Percentiles rank a stretch among this genome's conserved stretches.
Conservation (phyloP, 768 basidiomycete genomes). For the Sporobolomyces roseus region DNA sequence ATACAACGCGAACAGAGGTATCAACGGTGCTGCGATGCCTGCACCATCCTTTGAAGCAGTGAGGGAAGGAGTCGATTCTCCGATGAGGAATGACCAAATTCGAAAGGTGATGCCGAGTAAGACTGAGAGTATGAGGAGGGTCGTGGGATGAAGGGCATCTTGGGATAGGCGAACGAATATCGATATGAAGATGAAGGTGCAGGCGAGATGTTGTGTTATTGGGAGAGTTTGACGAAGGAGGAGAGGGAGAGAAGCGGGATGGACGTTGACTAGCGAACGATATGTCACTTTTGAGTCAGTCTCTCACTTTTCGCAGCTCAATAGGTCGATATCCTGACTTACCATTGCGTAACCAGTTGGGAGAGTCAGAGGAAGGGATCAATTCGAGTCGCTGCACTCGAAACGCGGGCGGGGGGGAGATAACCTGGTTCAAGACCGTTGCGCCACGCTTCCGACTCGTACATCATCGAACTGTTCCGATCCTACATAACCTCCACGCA, state of each 20-base stretch:
- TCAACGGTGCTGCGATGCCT: slow-evolving; percentile 54
- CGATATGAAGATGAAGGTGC: slow-evolving; percentile 74
- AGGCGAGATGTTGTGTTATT: slow-evolving; percentile 77
- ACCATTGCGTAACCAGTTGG: no score
- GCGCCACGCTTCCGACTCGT: slow-evolving; percentile 1
- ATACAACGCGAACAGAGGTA: slow-evolving; percentile 83
- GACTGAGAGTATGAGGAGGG: slow-evolving; percentile 64
- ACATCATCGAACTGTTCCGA: slow-evolving; percentile 78
- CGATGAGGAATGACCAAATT: slow-evolving; percentile 17
- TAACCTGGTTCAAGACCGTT: not conserved
- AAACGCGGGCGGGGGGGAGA: no score
- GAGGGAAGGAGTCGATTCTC: not conserved
- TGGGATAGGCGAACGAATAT: slow-evolving; percentile 71
- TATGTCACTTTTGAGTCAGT: no score
- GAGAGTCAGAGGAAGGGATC: no score
- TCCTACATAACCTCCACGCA: slow-evolving; percentile 75
- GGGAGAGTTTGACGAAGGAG: slow-evolving; percentile 49
- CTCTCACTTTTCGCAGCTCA: no score
- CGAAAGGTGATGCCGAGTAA: slow-evolving; percentile 54
- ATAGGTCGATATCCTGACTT: no score
- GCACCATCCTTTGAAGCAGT: no score
- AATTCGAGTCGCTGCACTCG: no score
- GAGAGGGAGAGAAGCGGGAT: slow-evolving; percentile 62
- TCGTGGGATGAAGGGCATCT: slow-evolving; percentile 62
- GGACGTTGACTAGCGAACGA: slow-evolving; percentile 86